These are phyloP conservation scores for Teratosphaeria pseudoeucalypti DNA, from an alignment of 2,329 filamentous ascomycete species.

Conservation along the genomic window DNA sequence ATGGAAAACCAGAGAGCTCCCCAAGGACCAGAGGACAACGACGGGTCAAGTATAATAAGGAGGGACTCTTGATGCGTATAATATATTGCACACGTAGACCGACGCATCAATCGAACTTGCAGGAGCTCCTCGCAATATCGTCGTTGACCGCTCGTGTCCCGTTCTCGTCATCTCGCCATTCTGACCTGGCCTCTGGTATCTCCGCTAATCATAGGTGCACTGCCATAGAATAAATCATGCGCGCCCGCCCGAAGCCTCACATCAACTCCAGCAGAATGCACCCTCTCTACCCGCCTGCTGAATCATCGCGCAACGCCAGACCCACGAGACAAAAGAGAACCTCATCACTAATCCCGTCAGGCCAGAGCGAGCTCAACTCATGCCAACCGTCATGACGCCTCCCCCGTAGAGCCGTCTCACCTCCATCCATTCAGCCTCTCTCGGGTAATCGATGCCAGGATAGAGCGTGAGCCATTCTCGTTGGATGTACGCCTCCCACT, in stretches of 20 bases:
- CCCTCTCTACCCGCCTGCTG: background rate
- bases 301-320: background rate
- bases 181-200: background rate
- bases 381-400: conserved; percentile 20
- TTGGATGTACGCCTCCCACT: conserved; percentile 2
- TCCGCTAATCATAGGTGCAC: background rate
- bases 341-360: background rate
- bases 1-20: background rate
- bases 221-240: background rate
- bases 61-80: too few relatives aligned
- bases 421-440: conserved; percentile 23
- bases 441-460: conserved; percentile 18
- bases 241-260: background rate
- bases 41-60: too few relatives aligned
- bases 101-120: too few relatives aligned
- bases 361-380: conserved; percentile 7
- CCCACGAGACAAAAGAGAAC: background rate
- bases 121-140: background rate
- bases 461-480: conserved; percentile 16
- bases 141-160: background rate
- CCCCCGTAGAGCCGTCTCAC: conserved; percentile 20
- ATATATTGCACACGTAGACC: too few relatives aligned
- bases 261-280: background rate
- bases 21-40: too few relatives aligned
- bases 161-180: background rate